Conservation (phyloP, 2,329 filamentous ascomycete genomes). For the Bipolaris sorokiniana region DNA sequence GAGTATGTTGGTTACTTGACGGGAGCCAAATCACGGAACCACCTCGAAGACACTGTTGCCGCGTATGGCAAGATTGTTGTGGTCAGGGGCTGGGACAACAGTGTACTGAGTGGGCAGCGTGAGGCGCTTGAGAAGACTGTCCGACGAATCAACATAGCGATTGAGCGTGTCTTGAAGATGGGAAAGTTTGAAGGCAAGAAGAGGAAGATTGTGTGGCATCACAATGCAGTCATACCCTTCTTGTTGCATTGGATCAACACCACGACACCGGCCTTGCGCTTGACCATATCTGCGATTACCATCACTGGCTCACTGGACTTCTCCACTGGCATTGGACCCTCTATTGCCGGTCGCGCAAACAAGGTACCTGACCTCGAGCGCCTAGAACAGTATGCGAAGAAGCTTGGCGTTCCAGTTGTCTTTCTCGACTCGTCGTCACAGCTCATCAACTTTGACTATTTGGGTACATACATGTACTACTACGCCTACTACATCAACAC, state of each 20-base stretch:
- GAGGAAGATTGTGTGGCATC: slow-evolving; percentile 43
- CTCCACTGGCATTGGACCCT: slow-evolving; percentile 25
- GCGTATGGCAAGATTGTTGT: slow-evolving; percentile 39
- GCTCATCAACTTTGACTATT: slow-evolving; percentile 27
- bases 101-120: slow-evolving; percentile 11
- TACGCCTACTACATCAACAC: slow-evolving; percentile 42
- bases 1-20: slow-evolving; percentile 38
- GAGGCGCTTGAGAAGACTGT: slow-evolving; percentile 24
- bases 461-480: slow-evolving; percentile 41
- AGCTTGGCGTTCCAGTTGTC: slow-evolving; percentile 33
- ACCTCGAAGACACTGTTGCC: slow-evolving; percentile 33
- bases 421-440: slow-evolving; percentile 38
- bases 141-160: slow-evolving; percentile 32
- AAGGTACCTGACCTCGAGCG: slow-evolving; percentile 28
- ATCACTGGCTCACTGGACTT: slow-evolving; percentile 34
- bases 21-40: slow-evolving; percentile 24
- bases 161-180: slow-evolving; percentile 30
- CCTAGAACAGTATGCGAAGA: slow-evolving; percentile 32
- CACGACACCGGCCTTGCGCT: slow-evolving; percentile 33
- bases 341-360: slow-evolving; percentile 29
- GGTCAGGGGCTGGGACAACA: slow-evolving; percentile 37
- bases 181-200: slow-evolving; percentile 13
- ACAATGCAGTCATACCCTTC: slow-evolving; percentile 38
- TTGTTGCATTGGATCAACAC: slow-evolving; percentile 39
- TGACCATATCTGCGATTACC: slow-evolving; percentile 30